Evolutionary conservation across 345 rosid species (phyloP).

Genomic region (Acer yangbiense): DNA sequence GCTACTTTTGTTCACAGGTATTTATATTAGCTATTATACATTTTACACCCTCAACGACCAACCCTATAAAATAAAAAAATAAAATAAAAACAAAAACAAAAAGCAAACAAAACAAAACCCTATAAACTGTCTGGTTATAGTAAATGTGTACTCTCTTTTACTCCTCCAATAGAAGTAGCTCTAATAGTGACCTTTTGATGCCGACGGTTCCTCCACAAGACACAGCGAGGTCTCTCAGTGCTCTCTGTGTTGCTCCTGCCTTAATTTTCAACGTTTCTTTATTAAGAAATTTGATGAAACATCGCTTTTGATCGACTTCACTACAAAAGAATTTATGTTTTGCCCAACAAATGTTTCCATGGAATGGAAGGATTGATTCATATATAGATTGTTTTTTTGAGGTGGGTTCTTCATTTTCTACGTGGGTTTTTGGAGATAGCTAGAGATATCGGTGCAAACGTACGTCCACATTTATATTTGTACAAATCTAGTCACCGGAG

Average conservation of each 20-base stretch:
- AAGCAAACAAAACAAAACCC: slow-evolving; percentile 19
- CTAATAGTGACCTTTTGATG: slow-evolving; percentile 25
- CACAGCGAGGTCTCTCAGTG: slow-evolving; percentile 45
- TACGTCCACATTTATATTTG: no score
- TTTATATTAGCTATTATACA: background rate
- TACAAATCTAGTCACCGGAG: no score
- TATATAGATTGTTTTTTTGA: slow-evolving; percentile 22
- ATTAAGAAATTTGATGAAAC: slow-evolving; percentile 48
- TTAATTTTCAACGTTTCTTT: slow-evolving; percentile 42
- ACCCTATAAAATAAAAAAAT: slow-evolving; percentile 18
- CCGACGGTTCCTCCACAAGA: slow-evolving; percentile 47
- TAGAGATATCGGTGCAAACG: background rate
- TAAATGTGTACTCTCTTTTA: background rate
- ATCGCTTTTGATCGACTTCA: slow-evolving; percentile 44
- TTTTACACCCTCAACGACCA: slow-evolving; percentile 18
- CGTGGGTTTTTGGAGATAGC: slow-evolving; percentile 12
- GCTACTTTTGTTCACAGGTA: background rate
- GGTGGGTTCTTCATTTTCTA: slow-evolving; percentile 13
- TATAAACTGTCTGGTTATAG: background rate
- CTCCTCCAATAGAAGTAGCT: background rate
- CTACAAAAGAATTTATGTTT: slow-evolving; percentile 40
- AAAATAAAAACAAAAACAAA: slow-evolving; percentile 14
- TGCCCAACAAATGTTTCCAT: slow-evolving; percentile 29
- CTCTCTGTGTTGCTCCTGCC: slow-evolving; percentile 14
- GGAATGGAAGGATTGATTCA: slow-evolving; percentile 8